Conservation (phyloP, 1,284 basidiomycete species). For the Tilletia indica region DNA sequence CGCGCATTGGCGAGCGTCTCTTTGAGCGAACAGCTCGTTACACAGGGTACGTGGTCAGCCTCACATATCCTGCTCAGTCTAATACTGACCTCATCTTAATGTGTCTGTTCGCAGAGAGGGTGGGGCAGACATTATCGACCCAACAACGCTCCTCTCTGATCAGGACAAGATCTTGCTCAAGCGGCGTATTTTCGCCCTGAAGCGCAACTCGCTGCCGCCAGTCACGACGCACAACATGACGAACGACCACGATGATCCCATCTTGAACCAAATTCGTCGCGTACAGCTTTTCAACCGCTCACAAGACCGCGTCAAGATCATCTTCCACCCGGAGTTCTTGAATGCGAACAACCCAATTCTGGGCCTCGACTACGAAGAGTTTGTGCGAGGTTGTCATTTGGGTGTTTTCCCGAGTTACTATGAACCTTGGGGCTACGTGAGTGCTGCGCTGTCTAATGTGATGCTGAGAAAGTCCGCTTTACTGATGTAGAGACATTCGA, state of each 20-base stretch:
- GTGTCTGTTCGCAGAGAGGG: slow-evolving; percentile 57
- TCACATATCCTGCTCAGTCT: slow-evolving; percentile 13
- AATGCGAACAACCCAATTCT: slow-evolving; percentile 97
- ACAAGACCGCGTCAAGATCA: slow-evolving; percentile 84
- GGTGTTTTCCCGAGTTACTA: slow-evolving; percentile 95
- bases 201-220: slow-evolving; percentile 86
- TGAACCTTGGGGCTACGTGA: slow-evolving; percentile 78
- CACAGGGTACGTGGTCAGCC: slow-evolving; percentile 66
- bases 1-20: slow-evolving; percentile 81
- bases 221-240: slow-evolving; percentile 97
- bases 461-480: neutral
- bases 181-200: slow-evolving; percentile 91
- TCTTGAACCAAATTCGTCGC: slow-evolving; percentile 88
- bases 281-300: slow-evolving; percentile 86
- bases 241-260: slow-evolving; percentile 86
- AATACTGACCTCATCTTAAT: slow-evolving; percentile 19
- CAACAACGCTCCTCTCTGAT: slow-evolving; percentile 69
- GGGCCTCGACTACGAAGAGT: slow-evolving; percentile 97
- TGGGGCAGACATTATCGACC: slow-evolving; percentile 43
- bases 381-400: slow-evolving; percentile 93
- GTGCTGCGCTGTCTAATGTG: neutral
- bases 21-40: slow-evolving; percentile 92
- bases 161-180: slow-evolving; percentile 96
- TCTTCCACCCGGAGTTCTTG: slow-evolving; percentile 98
- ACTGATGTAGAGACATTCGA: too few relatives aligned